Evolutionary conservation across 352 stramenopile species (phyloP).

Genomic region (Plasmopara muralis): DNA sequence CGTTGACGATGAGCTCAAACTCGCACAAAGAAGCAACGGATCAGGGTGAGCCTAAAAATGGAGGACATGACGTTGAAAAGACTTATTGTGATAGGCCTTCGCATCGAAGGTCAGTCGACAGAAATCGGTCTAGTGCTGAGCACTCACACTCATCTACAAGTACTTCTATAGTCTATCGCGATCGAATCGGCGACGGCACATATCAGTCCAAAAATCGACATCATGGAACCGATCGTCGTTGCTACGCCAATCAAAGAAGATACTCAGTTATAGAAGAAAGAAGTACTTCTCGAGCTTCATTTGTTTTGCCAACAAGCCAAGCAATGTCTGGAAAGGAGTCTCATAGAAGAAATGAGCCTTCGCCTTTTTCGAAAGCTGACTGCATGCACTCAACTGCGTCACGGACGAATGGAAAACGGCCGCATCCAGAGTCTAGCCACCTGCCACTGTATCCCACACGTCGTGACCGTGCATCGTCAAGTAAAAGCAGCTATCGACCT

Average conservation of each 20-base stretch:
- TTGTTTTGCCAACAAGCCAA: slow-evolving; percentile 7
- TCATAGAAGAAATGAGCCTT: slow-evolving; percentile 42
- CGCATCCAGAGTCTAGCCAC: slow-evolving; percentile 16
- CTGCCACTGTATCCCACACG: slow-evolving; percentile 9
- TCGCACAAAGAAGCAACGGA: slow-evolving; percentile 1
- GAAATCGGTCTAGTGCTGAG: slow-evolving; percentile 5
- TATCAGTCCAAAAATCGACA: slow-evolving; percentile 1
- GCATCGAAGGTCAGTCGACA: background rate
- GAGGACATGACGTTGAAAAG: background rate
- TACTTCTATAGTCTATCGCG: background rate
- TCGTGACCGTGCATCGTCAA: slow-evolving; percentile 11
- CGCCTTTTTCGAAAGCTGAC: slow-evolving; percentile 11
- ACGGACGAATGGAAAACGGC: slow-evolving; percentile 16
- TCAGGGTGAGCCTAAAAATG: slow-evolving; percentile 7
- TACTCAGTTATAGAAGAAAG: slow-evolving; percentile 1
- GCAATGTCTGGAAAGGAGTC: slow-evolving; percentile 56
- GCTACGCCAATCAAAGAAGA: slow-evolving; percentile 7
- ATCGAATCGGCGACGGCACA: slow-evolving; percentile 8
- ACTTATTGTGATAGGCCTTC: slow-evolving; percentile 1
- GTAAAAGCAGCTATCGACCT: slow-evolving; percentile 18
- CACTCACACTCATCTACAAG: slow-evolving; percentile 4
- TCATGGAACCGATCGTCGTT: slow-evolving; percentile 13
- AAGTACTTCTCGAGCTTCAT: slow-evolving; percentile 10
- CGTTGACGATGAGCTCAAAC: slow-evolving; percentile 3
- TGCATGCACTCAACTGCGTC: slow-evolving; percentile 9